Evolutionary conservation across 78 protist species (phyloP), one percentile per base, ranked within the genome.

Genomic region (Monosiga brevicollis): DNA sequence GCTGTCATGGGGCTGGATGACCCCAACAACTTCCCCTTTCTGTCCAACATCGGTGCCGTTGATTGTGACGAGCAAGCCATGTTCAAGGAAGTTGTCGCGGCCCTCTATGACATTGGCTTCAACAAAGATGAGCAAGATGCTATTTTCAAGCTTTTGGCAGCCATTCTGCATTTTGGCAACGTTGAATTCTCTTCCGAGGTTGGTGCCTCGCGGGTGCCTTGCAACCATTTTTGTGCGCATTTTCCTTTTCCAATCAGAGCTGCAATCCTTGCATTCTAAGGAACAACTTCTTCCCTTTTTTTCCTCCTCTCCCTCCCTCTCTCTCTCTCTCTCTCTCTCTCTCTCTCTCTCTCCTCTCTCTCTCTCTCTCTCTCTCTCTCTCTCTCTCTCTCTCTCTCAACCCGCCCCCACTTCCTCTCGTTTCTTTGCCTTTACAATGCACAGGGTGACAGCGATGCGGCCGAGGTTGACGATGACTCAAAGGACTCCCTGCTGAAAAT

Each of bases 121-220:
- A 2, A 36, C 34, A 36, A 39, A 29, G 15, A 36, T 42, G 88
- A 83, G 34, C 62, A 11, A 38, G 76, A 38, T 26, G 24, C 0
- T 35, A 29, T 83, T 24, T 78, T 91, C 41, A 2, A n/a, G 20
- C 22, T 76, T 49, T 38, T 91, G 39, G 91, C 90, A 20, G 90
- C 83, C 3, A 82, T 92, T 29, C 81, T 92, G 38, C 87, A 83
- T 35, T 25, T 87, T 23, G 92, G 93, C 62, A 88, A 92, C 81
- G 54, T 83, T 1, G 29, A 40, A 35, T 83, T 83, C 78, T 43
- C 36, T 2, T 1, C 73, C 2, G 9, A n/a, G n/a, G n/a, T n/a
- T n/a, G n/a, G n/a, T n/a, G n/a, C n/a, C n/a, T n/a, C n/a, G n/a
- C n/a, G n/a, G n/a, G n/a, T n/a, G n/a, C n/a, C n/a, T n/a, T n/a